Evolutionary conservation across 1,284 basidiomycete genomes (phyloP), one percentile per base, ranked within the genome.

Genomic region (Malassezia vespertilionis): DNA sequence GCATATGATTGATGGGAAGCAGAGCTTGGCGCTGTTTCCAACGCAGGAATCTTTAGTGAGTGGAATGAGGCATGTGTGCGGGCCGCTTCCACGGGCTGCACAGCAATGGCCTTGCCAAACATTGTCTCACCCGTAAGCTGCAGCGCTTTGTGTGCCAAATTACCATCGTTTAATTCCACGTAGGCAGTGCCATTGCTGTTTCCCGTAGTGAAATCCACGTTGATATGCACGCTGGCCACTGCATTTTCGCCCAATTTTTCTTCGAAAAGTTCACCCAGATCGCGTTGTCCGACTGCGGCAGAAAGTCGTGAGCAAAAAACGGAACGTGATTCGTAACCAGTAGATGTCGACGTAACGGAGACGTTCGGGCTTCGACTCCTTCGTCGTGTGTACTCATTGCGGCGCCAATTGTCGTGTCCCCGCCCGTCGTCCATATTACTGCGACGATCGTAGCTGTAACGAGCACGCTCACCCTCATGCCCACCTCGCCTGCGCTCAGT

Each of bases 271-370:
- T 91, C 86, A 54, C 89, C 89, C 71, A 99, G 76, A 76, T 97
- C 91, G 67, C 86, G 80, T 65, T 89, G 87, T 49, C 87, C 91
- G 71, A 96, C 81, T 65, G 87, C 81, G 48, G 88, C 86, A 60
- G 91, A 86, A 69, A 99, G 82, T 75, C 96, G 91, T 63, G 89
- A 90, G 71, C 95, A 89, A 75, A 97, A 97, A 58, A 96, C 86
- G 61, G 91, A 95, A 72, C 93, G 84, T 68, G 84, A 81, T 78
- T 96, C 90, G 51, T 72, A 71, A 26, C 70, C 71, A 24, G 71
- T 27, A 17, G 8, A 2, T 10, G 11, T n/a, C 45, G 56, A 15
- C 46, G 44, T 27, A 49, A 41, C 7, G 45, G 45, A 8, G 34
- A 36, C 26, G 53, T 45, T 7, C 44, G 47, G 20, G 31, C 22